Percentiles rank a stretch among this genome's conserved stretches.
phyloP scores from a whole-genome alignment of 1,284 basidiomycete species.

The Ganoderma resinaceum region DNA sequence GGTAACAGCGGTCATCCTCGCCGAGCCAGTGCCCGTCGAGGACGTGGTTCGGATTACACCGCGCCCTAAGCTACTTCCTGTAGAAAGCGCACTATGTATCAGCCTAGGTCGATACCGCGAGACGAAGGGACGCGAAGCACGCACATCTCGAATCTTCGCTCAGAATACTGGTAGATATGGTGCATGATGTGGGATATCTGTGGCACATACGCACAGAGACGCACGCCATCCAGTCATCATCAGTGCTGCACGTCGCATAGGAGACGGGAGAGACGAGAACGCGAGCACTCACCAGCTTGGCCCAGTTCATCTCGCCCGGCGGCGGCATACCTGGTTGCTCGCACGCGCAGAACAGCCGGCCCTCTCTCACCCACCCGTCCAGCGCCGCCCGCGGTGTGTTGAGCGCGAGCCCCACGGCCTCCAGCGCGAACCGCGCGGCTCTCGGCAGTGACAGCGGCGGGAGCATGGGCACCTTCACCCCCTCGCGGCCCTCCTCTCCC shows the following conservation, averaged over 20 bases:
- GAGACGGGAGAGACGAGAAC: neutral
- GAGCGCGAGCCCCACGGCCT: neutral
- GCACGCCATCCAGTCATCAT: neutral
- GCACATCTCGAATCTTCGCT: neutral
- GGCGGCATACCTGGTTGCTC: constrained; percentile 13
- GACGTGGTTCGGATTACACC: neutral
- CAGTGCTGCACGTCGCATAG: no score
- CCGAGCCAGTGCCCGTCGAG: neutral
- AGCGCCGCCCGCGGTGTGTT: neutral
- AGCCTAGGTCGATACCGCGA: neutral
- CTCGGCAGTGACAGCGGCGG: neutral
- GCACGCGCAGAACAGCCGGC: constrained; percentile 19
- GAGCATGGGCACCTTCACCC: neutral
- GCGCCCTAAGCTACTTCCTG: neutral
- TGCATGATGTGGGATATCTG: neutral
- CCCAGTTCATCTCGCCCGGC: constrained; percentile 7
- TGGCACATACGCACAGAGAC: neutral
- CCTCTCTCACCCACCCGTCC: neutral
- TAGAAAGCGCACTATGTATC: neutral
- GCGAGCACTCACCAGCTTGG: constrained; percentile 12
- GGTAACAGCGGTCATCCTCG: neutral
- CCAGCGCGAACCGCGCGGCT: neutral
- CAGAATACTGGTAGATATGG: neutral
- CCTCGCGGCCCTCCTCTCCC: neutral
- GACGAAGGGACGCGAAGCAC: neutral